Evolutionary conservation across 2,329 filamentous ascomycete species (phyloP), one percentile per base, ranked within the genome.

Genomic region (Aureobasidium sp.): DNA sequence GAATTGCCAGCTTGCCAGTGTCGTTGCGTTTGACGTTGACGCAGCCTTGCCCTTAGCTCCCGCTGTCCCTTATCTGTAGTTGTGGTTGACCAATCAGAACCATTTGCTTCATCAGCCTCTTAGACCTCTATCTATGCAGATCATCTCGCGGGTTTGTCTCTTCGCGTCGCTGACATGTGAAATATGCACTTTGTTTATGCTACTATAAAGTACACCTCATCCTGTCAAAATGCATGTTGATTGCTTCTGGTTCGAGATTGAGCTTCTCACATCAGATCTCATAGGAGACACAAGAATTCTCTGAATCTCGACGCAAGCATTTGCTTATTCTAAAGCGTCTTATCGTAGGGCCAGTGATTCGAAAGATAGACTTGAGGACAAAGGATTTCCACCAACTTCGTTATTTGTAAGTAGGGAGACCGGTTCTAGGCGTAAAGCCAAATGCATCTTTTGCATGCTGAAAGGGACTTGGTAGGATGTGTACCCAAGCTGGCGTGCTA

Each of bases 21-120:
- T 49, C 57, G 57, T 60, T 60, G 57, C 35, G 57, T 49, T 60
- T 60, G 57, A 60, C 44, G 57, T 60, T 60, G 57, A 37, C 45
- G 45, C 57, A 47, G 31, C 14, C 42, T 60, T 60, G 22, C 57
- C 57, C 45, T 24, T 60, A 60, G 57, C 35, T 49, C 45, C 57
- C 57, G 57, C 14, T n/a, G 11, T 50, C 35, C 44, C 57, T 60
- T 60, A 60, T 60, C 57, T 60, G 31, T 14, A 35, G 57, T 49
- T 12, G 2, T 3, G 6, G 22, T 5, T 60, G 57, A 42, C 57
- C 45, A 60, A 60, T 60, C 57, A 50, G 33, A 50, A 17, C 15
- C n/a, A 33, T 42, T 50, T 33, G 12, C 17, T 60, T 44, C 44
- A 60, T 60, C 57, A 31, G 27, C 45, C 9, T 15, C 9, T 8